These are phyloP conservation scores for Chrysoporthe deuterocubensis DNA, from an alignment of 2,329 filamentous ascomycete genomes.

Conservation along the genomic window DNA sequence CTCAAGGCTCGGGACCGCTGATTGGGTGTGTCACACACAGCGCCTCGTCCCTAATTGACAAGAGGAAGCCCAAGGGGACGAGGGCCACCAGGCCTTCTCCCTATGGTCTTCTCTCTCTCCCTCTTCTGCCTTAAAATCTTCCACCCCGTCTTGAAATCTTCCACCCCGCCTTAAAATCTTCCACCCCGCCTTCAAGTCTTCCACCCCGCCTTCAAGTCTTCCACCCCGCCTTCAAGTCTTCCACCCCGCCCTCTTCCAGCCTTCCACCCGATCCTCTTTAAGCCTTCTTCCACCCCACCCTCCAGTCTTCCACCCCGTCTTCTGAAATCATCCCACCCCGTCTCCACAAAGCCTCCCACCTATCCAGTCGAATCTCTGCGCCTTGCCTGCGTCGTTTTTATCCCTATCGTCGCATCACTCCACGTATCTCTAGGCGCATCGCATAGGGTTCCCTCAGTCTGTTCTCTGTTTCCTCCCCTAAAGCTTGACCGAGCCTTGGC, in stretches of 20 bases:
- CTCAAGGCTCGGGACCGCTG: no score
- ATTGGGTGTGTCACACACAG: no score
- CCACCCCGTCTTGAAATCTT: no score
- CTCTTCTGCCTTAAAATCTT: no score
- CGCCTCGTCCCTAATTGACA: no score
- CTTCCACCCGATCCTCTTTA: neutral
- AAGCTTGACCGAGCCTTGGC: neutral
- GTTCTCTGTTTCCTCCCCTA: neutral
- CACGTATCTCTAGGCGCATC: neutral
- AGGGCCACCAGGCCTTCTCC: no score
- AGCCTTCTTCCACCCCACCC: neutral
- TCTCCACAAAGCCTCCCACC: neutral
- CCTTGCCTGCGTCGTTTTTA: neutral
- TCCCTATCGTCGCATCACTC: neutral
- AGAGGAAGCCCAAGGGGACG: no score
- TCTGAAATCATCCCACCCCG: neutral
- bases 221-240: neutral
- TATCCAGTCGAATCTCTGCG: neutral
- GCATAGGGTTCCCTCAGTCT: neutral
- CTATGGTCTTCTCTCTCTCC: no score
- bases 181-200: neutral
- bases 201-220: neutral
- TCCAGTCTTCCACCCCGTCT: neutral
- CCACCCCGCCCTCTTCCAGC: neutral
- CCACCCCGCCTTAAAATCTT: neutral